These are phyloP conservation scores for Phlyctochytrium bullatum DNA, from an alignment of 192 early-diverging fungal species.

Conservation along the genomic window DNA sequence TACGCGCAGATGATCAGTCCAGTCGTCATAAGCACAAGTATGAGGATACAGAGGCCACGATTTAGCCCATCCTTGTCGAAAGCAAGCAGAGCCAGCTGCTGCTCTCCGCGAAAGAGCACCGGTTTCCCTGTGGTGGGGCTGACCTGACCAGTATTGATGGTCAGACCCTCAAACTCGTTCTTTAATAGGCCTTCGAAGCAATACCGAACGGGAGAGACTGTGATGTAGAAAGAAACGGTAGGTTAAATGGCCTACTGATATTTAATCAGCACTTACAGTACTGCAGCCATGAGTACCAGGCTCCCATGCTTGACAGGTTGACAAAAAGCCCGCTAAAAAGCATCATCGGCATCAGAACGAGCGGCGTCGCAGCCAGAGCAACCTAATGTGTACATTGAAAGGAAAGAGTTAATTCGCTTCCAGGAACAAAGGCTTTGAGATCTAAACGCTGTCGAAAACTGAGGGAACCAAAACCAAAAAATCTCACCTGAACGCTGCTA, in stretches of 20 bases:
- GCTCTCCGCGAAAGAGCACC: neutral
- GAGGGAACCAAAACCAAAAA: neutral
- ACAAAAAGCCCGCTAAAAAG: constrained; percentile 29
- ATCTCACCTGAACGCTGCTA: constrained; percentile 22
- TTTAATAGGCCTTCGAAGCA: constrained; percentile 36
- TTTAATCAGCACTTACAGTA: constrained; percentile 8
- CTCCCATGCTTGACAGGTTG: neutral
- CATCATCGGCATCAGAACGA: constrained; percentile 46
- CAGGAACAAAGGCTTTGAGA: no score
- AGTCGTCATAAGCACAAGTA: constrained; percentile 2
- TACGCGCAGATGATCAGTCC: neutral
- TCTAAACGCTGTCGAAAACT: no score
- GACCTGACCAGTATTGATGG: neutral
- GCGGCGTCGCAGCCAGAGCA: constrained; percentile 38
- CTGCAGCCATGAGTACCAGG: constrained; percentile 7
- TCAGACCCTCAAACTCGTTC: constrained; percentile 13
- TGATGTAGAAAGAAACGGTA: neutral
- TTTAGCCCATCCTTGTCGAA: neutral
- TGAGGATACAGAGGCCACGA: neutral
- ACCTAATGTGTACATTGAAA: constrained; percentile 17
- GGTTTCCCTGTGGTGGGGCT: neutral
- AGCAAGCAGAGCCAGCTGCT: neutral
- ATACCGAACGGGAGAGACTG: constrained; percentile 49
- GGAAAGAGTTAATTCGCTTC: no score
- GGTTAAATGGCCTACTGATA: no score